phyloP scores from a whole-genome alignment of 75 land plant genomes.

The Isoetes taiwanensis region DNA sequence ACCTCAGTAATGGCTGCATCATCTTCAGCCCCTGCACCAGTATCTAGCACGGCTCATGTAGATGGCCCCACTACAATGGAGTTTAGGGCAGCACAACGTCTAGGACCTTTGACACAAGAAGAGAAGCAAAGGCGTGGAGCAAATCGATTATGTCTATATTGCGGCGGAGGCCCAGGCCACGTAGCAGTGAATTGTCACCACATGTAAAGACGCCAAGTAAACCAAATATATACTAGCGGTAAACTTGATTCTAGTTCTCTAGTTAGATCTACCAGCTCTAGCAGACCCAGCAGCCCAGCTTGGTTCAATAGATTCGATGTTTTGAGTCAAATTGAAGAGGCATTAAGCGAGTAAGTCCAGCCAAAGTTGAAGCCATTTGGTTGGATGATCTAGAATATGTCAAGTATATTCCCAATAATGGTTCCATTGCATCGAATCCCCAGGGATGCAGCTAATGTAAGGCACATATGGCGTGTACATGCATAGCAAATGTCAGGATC shows the following conservation, averaged over 20 bases:
- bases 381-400: too few species aligned
- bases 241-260: too few species aligned
- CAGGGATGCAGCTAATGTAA: too few species aligned
- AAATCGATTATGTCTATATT: conserved; percentile 5
- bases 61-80: conserved; percentile 13
- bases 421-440: too few species aligned
- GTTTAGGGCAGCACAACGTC: not conserved
- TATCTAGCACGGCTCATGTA: not conserved
- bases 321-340: too few species aligned
- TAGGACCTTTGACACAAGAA: not conserved
- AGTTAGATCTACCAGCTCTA: not conserved
- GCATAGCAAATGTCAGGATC: too few species aligned
- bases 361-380: not conserved
- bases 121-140: not conserved
- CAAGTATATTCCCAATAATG: too few species aligned
- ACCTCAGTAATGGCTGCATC: not conserved
- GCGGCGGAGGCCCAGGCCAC: not conserved
- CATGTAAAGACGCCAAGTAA: too few species aligned
- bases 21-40: not conserved
- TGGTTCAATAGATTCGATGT: too few species aligned
- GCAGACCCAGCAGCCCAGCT: not conserved
- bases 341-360: conserved; percentile 1
- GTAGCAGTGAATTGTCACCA: not conserved
- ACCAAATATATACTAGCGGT: too few species aligned
- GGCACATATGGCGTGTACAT: too few species aligned